phyloP scores from a whole-genome alignment of 805 yeast species.

The Yarrowia sp. region DNA sequence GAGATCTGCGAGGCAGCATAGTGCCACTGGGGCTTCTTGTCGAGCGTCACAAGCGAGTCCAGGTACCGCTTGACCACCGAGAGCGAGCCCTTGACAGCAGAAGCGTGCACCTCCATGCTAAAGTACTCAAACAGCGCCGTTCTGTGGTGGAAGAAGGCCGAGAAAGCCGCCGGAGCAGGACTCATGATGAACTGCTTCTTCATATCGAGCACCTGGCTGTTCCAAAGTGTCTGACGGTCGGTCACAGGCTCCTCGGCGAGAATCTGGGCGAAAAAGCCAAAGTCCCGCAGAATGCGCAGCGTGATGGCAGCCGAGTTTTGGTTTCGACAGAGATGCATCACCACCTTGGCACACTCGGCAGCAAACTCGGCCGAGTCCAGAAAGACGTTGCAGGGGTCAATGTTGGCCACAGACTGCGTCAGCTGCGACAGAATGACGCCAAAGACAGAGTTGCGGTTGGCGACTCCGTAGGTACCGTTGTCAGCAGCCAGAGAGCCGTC shows the following conservation, averaged over 20 bases:
- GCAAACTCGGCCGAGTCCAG: slow-evolving; percentile 59
- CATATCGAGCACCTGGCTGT: slow-evolving; percentile 43
- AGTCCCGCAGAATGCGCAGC: slow-evolving; percentile 52
- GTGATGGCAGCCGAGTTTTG: slow-evolving; percentile 53
- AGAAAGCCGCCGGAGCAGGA: slow-evolving; percentile 43
- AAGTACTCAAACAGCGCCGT: slow-evolving; percentile 60
- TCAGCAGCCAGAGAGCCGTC: slow-evolving; percentile 52
- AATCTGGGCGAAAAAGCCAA: slow-evolving; percentile 51
- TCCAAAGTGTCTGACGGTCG: slow-evolving; percentile 57
- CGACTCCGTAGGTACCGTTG: slow-evolving; percentile 49
- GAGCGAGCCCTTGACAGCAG: slow-evolving; percentile 47
- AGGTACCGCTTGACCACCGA: slow-evolving; percentile 54
- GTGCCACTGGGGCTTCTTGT: slow-evolving; percentile 40
- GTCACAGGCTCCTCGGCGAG: slow-evolving; percentile 55
- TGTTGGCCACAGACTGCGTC: slow-evolving; percentile 46
- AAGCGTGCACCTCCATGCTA: slow-evolving; percentile 68
- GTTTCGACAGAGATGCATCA: slow-evolving; percentile 60
- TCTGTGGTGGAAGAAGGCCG: slow-evolving; percentile 61
- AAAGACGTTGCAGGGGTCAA: slow-evolving; percentile 45
- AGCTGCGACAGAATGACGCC: slow-evolving; percentile 53
- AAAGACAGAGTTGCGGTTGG: slow-evolving; percentile 55
- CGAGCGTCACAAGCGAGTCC: slow-evolving; percentile 48
- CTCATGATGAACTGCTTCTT: slow-evolving; percentile 45
- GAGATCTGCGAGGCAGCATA: slow-evolving; percentile 44
- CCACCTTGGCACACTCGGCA: slow-evolving; percentile 55